phyloP scores from a whole-genome alignment of 306 rosid species.

The Chamaecrista fasciculata region DNA sequence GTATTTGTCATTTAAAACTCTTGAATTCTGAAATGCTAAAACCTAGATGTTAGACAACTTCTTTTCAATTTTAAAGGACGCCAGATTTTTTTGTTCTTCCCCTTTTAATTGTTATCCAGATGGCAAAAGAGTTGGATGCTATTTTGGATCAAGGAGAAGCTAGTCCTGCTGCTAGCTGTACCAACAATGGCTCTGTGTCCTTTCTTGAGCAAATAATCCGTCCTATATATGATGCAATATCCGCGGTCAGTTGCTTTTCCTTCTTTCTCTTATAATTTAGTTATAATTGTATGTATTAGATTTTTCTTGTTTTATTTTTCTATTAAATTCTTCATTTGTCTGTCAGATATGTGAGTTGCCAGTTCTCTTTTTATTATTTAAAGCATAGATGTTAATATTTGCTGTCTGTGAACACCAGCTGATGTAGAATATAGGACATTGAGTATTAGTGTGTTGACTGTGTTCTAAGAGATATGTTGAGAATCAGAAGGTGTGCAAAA shows the following conservation, averaged over 20 bases:
- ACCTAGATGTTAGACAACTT: background rate
- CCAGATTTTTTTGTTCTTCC: background rate
- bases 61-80: slow-evolving; percentile 8
- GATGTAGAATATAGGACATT: background rate
- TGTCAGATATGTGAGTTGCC: slow-evolving; percentile 19
- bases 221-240: slow-evolving; percentile 60
- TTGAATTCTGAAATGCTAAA: background rate
- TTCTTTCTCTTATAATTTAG: slow-evolving; percentile 5
- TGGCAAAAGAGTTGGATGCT: slow-evolving; percentile 94
- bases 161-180: slow-evolving; percentile 53
- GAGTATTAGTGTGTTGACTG: background rate
- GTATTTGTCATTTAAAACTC: background rate
- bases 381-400: background rate
- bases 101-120: slow-evolving; percentile 45
- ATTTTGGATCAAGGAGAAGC: slow-evolving; percentile 88
- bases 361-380: slow-evolving; percentile 3
- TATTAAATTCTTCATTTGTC: background rate
- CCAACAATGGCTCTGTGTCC: slow-evolving; percentile 54
- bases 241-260: slow-evolving; percentile 49
- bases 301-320: slow-evolving; percentile 17
- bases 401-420: background rate
- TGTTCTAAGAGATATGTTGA: background rate
- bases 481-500: background rate
- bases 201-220: slow-evolving; percentile 65
- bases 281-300: slow-evolving; percentile 2